Base-by-base conservation (phyloP, 208 protist species). In the Trichomonas tenax region DNA sequence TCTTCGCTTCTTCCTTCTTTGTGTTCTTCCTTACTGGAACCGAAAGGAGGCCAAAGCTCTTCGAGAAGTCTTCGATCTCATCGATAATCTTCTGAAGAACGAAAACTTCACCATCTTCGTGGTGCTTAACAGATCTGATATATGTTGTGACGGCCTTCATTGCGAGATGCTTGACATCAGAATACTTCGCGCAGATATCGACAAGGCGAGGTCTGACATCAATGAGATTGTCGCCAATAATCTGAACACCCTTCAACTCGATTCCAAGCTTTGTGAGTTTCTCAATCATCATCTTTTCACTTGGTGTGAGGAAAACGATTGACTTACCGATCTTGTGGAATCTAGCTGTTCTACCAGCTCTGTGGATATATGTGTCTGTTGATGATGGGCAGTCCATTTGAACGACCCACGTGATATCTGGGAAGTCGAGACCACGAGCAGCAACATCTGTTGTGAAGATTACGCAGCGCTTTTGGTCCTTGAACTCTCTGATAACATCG, bases 321-420 rank as follows among this genome's bases (percentile, higher is more conserved):
- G 98, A 98, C 21, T 98, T 98, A 15, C 99, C 99, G 36, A 97
- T 97, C 0, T 98, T 97, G 0, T 98, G 97, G 95, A 98, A 98
- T 31, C 99, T 98, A 4, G 97, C 97, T 38, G 98, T 98, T 41
- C 99, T 98, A 34, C 99, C 99, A 0, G 99, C 99, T n/a, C 99
- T 98, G 97, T 99, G 99, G 96, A 99, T 99, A 97, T 99, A 99
- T 38, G 99, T 99, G 93, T 99, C 97, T 44, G 98, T 98, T 96
- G 98, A 98, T 51, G 99, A 98, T 8, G 99, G 99, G 96, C 98
- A 99, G 97, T 99, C 99, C 84, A 99, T 98, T 98, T 99, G 99
- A 63, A 99, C 96, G 0, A 99, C 99, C 99, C 99, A 99, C 97
- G 99, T 98, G 31, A 99, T 99, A 1, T 98, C 96, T 45, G 99